Percentiles rank a stretch among this genome's conserved stretches.
These are phyloP conservation scores for Eucalyptus sp. DNA, from an alignment of 345 rosid species.

Conservation along the genomic window DNA sequence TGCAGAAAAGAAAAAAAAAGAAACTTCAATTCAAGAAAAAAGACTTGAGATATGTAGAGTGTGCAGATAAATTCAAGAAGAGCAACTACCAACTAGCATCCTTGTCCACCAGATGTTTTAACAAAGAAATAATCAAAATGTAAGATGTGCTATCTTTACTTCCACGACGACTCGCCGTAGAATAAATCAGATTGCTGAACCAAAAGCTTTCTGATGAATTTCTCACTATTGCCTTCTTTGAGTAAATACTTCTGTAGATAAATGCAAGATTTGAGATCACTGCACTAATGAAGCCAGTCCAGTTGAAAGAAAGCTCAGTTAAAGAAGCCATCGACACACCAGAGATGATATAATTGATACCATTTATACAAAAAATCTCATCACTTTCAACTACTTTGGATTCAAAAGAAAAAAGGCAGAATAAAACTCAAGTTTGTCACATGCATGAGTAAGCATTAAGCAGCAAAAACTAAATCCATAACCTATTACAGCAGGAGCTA, in stretches of 20 bases:
- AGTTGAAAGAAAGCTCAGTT: slow-evolving; percentile 91
- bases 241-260: slow-evolving; percentile 90
- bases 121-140: neutral
- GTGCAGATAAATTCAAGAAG: neutral
- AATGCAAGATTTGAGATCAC: slow-evolving; percentile 93
- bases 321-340: slow-evolving; percentile 90
- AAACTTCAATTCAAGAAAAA: neutral
- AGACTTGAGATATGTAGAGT: neutral
- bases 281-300: slow-evolving; percentile 91
- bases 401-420: neutral
- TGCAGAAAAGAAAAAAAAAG: slow-evolving; percentile 9
- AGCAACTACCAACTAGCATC: neutral
- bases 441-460: neutral
- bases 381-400: neutral
- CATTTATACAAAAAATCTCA: neutral
- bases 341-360: neutral
- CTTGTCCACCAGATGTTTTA: neutral
- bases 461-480: neutral
- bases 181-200: neutral
- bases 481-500: slow-evolving; percentile 90
- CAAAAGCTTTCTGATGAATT: neutral
- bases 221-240: slow-evolving; percentile 93
- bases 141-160: neutral
- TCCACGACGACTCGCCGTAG: neutral
- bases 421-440: neutral